These are phyloP conservation scores for Cladosporium sp. DNA, from an alignment of 2,329 filamentous ascomycete species.

Conservation along the genomic window DNA sequence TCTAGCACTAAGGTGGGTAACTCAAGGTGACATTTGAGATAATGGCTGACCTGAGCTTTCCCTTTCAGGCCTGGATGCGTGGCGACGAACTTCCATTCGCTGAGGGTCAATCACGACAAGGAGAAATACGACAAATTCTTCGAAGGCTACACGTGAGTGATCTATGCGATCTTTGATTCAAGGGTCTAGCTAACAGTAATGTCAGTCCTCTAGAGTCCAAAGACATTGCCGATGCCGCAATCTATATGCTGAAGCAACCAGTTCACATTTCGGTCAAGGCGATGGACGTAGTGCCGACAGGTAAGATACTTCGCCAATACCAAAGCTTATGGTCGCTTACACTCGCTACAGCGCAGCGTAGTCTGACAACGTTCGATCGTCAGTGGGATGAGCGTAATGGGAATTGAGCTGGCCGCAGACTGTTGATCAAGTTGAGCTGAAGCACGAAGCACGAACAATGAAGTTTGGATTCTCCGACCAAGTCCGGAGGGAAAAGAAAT, in stretches of 20 bases:
- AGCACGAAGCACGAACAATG: background rate
- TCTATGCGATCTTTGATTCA: background rate
- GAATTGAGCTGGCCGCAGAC: background rate
- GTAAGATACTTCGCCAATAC: background rate
- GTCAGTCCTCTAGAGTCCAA: background rate
- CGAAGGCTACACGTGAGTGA: conserved; percentile 41
- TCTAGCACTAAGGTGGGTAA: conserved; percentile 31
- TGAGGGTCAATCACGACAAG: conserved; percentile 47
- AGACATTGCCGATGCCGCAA: background rate
- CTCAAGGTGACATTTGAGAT: background rate
- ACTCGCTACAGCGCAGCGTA: background rate
- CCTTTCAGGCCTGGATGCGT: conserved; percentile 48
- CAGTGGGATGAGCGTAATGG: background rate
- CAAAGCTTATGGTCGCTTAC: background rate
- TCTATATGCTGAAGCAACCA: background rate
- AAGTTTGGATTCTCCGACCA: too few species aligned
- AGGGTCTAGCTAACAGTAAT: background rate
- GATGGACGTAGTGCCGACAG: background rate
- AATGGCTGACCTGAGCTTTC: background rate
- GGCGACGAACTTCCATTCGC: conserved; percentile 50
- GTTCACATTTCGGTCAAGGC: background rate
- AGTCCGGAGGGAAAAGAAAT: too few species aligned
- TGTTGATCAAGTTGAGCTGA: background rate
- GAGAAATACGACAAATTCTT: conserved; percentile 47
- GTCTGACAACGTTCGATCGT: background rate